Percentiles rank a stretch among this genome's conserved stretches.
phyloP scores from a whole-genome alignment of 805 yeast genomes.

The Candida tibetensis region DNA sequence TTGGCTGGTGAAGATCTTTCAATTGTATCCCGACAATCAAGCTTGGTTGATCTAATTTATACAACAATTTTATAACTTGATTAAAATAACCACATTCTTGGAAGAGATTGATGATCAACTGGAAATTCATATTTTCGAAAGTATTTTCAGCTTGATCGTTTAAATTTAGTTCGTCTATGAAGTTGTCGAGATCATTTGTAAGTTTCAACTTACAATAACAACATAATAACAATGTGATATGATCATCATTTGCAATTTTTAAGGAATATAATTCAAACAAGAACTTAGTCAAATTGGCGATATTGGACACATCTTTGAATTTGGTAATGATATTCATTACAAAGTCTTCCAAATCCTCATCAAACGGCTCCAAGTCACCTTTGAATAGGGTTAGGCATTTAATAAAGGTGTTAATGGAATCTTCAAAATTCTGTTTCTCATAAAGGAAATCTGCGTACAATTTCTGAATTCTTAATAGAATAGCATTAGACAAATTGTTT shows the following conservation, averaged over 20 bases:
- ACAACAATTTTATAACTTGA: slow-evolving; percentile 69
- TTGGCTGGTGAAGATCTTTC: slow-evolving; percentile 59
- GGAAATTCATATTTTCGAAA: slow-evolving; percentile 56
- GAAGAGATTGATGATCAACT: slow-evolving; percentile 64
- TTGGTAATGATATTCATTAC: slow-evolving; percentile 75
- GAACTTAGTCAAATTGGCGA: slow-evolving; percentile 59
- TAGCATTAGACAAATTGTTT: slow-evolving; percentile 26
- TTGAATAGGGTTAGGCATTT: slow-evolving; percentile 32
- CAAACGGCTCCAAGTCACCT: slow-evolving; percentile 10
- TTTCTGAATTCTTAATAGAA: slow-evolving; percentile 27
- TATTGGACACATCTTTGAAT: slow-evolving; percentile 74
- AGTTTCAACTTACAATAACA: slow-evolving; percentile 75
- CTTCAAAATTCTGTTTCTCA: slow-evolving; percentile 59
- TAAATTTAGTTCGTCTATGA: slow-evolving; percentile 45
- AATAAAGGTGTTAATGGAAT: slow-evolving; percentile 75
- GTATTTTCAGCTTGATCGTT: slow-evolving; percentile 12
- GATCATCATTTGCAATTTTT: slow-evolving; percentile 67
- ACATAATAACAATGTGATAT: slow-evolving; percentile 73
- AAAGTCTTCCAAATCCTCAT: slow-evolving; percentile 33
- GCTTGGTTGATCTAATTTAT: slow-evolving; percentile 68
- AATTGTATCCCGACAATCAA: slow-evolving; percentile 73
- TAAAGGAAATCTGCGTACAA: slow-evolving; percentile 73
- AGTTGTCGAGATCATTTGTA: slow-evolving; percentile 53
- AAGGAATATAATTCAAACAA: slow-evolving; percentile 57
- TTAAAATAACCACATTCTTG: slow-evolving; percentile 66